Evolutionary conservation across 257 asterid genomes (phyloP), one percentile per base, ranked within the genome.

Genomic region (Euphrasia confusa): DNA sequence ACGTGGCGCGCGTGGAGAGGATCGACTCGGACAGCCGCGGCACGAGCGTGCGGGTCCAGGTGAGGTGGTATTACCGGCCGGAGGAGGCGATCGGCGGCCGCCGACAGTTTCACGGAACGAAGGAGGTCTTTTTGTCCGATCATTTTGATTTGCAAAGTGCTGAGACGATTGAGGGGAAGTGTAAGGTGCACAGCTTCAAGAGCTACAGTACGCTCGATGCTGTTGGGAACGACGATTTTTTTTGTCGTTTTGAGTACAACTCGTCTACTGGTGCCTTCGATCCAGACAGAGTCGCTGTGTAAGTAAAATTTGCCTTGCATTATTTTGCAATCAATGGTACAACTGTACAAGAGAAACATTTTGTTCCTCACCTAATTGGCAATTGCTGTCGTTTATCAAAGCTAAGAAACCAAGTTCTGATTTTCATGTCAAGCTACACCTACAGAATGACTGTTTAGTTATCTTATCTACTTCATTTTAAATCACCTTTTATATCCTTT

Each of bases 241-340:
- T 89, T 71, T 81, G 92, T 55, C 89, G 91, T 9, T 86, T 89
- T 49, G 97, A 91, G 77, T 91, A 91, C 67, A 91, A 88, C 78
- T 91, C 96, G 4, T 57, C 81, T 2, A 86, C 97, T 6, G 98
- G 98, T 49, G 87, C 95, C 21, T 91, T 91, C 77, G 79, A 88
- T 69, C 98, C 98, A 0, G 98, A 91, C 60, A 74, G 98, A 80
- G 98, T 91, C 4, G 97, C 98, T 45, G 98, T 91, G 98, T 91
- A 84, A 53, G 57, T 35, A 35, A 35, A 10, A 35, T 35, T 35
- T 35, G 40, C 95, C 81, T 67, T 28, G 18, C 58, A 7, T n/a
- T 50, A 6, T 61, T 61, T 48, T 48, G 45, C 8, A 13, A 59
- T 28, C 37, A 15, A 15, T 49, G 11, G 62, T 65, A 17, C 37